phyloP scores from a whole-genome alignment of 345 rosid genomes.

The Pistacia integerrima region DNA sequence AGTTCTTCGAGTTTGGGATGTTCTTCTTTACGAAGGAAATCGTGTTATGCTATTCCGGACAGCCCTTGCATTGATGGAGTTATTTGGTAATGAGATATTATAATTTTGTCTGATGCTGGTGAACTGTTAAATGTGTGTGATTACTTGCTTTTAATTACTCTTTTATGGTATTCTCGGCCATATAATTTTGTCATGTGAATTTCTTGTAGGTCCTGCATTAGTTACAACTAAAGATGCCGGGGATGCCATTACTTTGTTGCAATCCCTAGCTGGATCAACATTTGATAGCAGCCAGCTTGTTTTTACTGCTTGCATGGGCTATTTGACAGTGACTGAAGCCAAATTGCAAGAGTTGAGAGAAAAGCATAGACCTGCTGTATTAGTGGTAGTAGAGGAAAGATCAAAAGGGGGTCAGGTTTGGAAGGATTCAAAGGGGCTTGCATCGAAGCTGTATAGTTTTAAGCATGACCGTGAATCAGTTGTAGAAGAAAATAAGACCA shows the following conservation, averaged over 20 bases:
- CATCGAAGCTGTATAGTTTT: slow-evolving; percentile 82
- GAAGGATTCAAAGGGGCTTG: slow-evolving; percentile 86
- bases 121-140: slow-evolving; percentile 15
- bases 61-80: slow-evolving; percentile 92
- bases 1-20: slow-evolving; percentile 99
- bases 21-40: slow-evolving; percentile 90
- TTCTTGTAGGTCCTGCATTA: slow-evolving; percentile 77
- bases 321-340: slow-evolving; percentile 68
- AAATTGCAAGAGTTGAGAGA: slow-evolving; percentile 72
- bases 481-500: slow-evolving; percentile 38
- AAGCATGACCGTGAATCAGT: slow-evolving; percentile 57
- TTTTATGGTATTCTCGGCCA: slow-evolving; percentile 3
- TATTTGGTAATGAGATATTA: slow-evolving; percentile 57
- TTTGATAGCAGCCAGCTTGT: slow-evolving; percentile 98
- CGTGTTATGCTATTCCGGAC: slow-evolving; percentile 94
- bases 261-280: slow-evolving; percentile 89
- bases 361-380: slow-evolving; percentile 73
- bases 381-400: slow-evolving; percentile 66
- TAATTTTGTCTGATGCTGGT: background rate
- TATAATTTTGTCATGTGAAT: slow-evolving; percentile 14
- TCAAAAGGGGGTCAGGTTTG: slow-evolving; percentile 52
- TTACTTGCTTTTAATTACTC: slow-evolving; percentile 1
- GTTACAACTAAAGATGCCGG: slow-evolving; percentile 88
- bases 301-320: slow-evolving; percentile 90
- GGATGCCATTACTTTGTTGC: slow-evolving; percentile 84